These are phyloP conservation scores for sorghum (Sorghum bicolor) DNA, from an alignment of 176 grass and related monocot species.

Conservation along the genomic window Sorghum_bicolor_NCBIv3 NC_012877.2:62307001-62307500, in stretches of 20 bases:
- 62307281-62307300: neutral
- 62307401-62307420: neutral
- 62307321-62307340: neutral
- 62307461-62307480: neutral
- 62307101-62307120: neutral
- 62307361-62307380: neutral
- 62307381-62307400: neutral
- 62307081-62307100: slow-evolving; percentile 16
- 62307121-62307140: neutral
- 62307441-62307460: neutral
- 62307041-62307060: neutral
- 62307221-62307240: neutral
- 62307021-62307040: slow-evolving; percentile 15
- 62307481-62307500: neutral
- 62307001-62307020: slow-evolving; percentile 24
- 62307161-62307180: neutral
- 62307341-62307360: neutral
- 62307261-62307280: neutral
- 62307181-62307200: neutral
- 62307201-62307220: neutral
- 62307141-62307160: neutral
- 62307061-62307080: slow-evolving; percentile 6
- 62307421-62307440: neutral
- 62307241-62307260: neutral
- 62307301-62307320: neutral